Base-by-base conservation (phyloP, 768 basidiomycete species). In the Russula abietina region DNA sequence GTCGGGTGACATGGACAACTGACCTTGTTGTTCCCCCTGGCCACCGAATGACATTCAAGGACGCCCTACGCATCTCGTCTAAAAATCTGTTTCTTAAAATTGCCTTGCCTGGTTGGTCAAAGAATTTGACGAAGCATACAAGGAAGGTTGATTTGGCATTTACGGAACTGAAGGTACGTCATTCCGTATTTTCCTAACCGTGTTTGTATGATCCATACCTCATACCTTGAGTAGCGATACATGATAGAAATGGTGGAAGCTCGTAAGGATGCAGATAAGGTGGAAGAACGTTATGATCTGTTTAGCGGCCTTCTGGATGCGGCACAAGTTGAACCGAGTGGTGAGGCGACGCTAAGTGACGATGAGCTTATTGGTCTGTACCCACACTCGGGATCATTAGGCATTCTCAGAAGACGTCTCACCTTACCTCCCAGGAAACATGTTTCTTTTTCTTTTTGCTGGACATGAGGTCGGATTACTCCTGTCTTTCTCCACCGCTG, bases 381-480 rank as follows among this genome's bases (percentile, higher is more conserved):
- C 16, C 24, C 8, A 0, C 14, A 16, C 24, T 39, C 26, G 3
- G 3, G n/a, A 26, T 14, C n/a, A 4, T 16, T 24, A 16, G 7
- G 17, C 26, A 14, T 32, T 38, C 39, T 9, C 24, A 38, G 43
- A 49, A 26, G 9, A 5, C 0, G 4, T 39, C 19, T 46, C 24
- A 45, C n/a, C 12, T 38, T 2, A 17, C 45, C 3, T 53, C 22
- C 17, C 8, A 66, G 65, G 58, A 22, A 64, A 75, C 53, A 66
- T 71, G 30, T 75, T 71, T 67, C 67, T 75, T 7, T 71, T 75
- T 60, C 65, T 75, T 4, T 55, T 75, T 17, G 75, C 75, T 24
- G 75, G 75, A 17, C 73, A 73, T 48, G 74, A 73, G 68, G 70
- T 46, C 1, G 10, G 22, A 12, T 46, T 11, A 4, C 3, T n/a